A percentile compares a stretch with the other conserved stretches of the same genome.
Conservation (phyloP, 805 yeast genomes). For the Vanderwaltozyma yarrowii region DNA sequence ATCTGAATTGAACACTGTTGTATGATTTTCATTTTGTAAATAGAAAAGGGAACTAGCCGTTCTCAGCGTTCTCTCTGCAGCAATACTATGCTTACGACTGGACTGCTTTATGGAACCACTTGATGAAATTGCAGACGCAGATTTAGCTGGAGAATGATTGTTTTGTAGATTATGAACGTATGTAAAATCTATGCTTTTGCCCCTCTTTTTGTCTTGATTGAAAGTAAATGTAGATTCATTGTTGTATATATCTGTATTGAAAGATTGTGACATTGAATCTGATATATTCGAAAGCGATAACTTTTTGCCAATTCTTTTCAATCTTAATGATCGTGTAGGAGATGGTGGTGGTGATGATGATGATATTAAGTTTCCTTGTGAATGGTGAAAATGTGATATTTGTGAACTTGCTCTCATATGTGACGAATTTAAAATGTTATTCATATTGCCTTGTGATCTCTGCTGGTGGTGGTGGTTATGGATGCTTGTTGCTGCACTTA, state of each 20-base stretch:
- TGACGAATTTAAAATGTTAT: conserved; percentile 2
- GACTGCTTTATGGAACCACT: not conserved
- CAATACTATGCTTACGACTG: not conserved
- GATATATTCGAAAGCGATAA: conserved; percentile 25
- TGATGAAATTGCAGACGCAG: conserved; percentile 11
- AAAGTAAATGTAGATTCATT: conserved; percentile 1
- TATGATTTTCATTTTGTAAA: conserved; percentile 5
- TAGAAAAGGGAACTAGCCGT: conserved; percentile 8
- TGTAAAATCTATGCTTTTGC: conserved; percentile 24
- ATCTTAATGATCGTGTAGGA: conserved; percentile 21
- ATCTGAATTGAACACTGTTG: conserved; percentile 2
- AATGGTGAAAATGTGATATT: conserved; percentile 4
- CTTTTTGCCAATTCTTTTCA: conserved; percentile 23
- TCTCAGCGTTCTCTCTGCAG: conserved; percentile 2
- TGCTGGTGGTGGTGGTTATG: conserved; percentile 8
- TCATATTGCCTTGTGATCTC: conserved; percentile 7
- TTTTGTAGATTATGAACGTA: conserved; percentile 23
- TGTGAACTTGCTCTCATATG: conserved; percentile 20
- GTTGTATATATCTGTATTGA: not conserved
- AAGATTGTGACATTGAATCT: conserved; percentile 4
- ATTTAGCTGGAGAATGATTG: conserved; percentile 26
- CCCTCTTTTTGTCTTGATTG: conserved; percentile 12
- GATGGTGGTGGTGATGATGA: conserved; percentile 17
- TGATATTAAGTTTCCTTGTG: not conserved
- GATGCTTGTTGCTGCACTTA: conserved; percentile 13